Evolutionary conservation across 2,329 filamentous ascomycete genomes (phyloP), one percentile per base, ranked within the genome.

Genomic region (Colletotrichum sansevieriae): DNA sequence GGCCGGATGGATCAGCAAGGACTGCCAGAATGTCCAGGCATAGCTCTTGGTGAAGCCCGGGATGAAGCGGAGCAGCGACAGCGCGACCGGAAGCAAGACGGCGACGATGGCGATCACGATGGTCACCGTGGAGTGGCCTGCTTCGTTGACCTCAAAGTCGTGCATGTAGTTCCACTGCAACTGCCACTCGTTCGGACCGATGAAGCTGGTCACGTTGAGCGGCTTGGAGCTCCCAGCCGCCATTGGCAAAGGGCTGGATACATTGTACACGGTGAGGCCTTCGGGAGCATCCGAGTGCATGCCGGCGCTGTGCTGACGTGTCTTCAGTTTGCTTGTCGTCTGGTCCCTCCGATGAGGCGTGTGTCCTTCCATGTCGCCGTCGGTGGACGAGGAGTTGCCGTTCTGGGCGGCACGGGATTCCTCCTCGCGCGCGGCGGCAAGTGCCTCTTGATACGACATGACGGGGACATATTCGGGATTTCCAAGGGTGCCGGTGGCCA

Each of bases 141-240:
- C 64, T 58, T 80, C 77, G 41, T 87, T 87, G 68, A 77, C 76
- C 57, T 88, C 85, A 43, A 86, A 86, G 63, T 85, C 83, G 13
- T 82, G 72, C 77, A 85, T 81, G 64, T 84, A 84, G 70, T 83
- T 87, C 76, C 87, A 87, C 72, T 86, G 74, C 12, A 72, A 62
- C 49, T 62, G 59, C 57, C 59, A 66, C 5, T 54, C 33, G 3
- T 20, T 20, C 3, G 56, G 55, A 9, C 5, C 49, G 15, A 60
- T 13, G 13, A 66, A 60, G 15, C 35, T 60, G 5, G 62, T 61
- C 25, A 25, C 51, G 44, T 64, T 68, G n/a, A 55, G 60, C 15
- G 47, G 59, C 63, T 76, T 74, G 11, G 58, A 61, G 35, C 58
- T 35, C 5, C 58, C 76, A 49, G 76, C 74, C 11, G 70, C 61